Conservation (phyloP, 805 yeast genomes). For the Candida sanyiensis region DNA sequence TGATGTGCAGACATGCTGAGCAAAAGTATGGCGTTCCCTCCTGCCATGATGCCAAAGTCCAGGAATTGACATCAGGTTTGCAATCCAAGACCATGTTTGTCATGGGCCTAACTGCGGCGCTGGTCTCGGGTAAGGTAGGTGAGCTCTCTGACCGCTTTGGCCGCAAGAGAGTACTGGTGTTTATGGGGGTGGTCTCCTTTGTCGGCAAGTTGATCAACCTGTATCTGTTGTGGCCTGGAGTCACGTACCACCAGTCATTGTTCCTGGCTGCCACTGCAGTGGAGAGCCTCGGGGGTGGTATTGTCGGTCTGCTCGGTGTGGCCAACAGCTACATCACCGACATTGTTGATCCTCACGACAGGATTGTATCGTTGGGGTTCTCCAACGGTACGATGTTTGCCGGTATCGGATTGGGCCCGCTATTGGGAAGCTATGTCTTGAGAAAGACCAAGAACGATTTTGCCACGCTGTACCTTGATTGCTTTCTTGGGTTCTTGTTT, state of each 20-base stretch:
- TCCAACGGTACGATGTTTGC: conserved; percentile 52
- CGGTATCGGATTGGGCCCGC: conserved; percentile 63
- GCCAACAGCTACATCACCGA: conserved; percentile 71
- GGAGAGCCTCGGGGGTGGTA: conserved; percentile 57
- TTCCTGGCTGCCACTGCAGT: conserved; percentile 40
- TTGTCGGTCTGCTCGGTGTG: conserved; percentile 48
- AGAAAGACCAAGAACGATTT: conserved; percentile 25
- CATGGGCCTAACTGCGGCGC: conserved; percentile 39
- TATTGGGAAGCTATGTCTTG: conserved; percentile 42
- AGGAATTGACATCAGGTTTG: conserved; percentile 40
- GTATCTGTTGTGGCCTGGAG: conserved; percentile 29
- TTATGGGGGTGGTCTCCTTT: conserved; percentile 25
- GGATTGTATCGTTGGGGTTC: conserved; percentile 56
- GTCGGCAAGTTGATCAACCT: conserved; percentile 20
- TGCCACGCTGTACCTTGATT: conserved; percentile 28
- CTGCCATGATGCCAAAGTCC: conserved; percentile 39
- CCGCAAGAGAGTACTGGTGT: conserved; percentile 43
- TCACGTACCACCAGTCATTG: conserved; percentile 33
- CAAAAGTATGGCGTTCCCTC: conserved; percentile 21
- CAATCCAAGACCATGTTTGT: conserved; percentile 39
- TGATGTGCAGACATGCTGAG: conserved; percentile 27
- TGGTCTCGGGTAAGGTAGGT: conserved; percentile 60
- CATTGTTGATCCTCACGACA: conserved; percentile 53
- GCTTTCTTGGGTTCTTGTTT: conserved; percentile 28
- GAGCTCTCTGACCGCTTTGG: conserved; percentile 61